Evolutionary conservation across 2,329 filamentous ascomycete species (phyloP).

Genomic region (Colletotrichum chlorophyti): DNA sequence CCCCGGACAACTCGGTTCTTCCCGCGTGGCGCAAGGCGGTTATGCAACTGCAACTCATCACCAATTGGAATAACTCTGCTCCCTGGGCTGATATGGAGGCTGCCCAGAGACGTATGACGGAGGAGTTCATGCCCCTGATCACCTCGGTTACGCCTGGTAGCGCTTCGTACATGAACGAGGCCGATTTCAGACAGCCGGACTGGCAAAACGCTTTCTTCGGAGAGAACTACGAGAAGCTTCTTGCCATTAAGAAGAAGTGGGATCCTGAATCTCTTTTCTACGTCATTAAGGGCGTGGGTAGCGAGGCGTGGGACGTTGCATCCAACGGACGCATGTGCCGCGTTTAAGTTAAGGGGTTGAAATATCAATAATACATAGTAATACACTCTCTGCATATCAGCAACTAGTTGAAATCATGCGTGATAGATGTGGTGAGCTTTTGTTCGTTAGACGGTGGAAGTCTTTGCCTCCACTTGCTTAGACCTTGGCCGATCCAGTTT

Average conservation of each 20-base stretch:
- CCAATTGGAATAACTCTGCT: conserved; percentile 33
- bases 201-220: conserved; percentile 55
- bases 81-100: conserved; percentile 34
- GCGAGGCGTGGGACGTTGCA: conserved; percentile 52
- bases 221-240: conserved; percentile 49
- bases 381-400: no score
- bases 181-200: conserved; percentile 49
- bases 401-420: no score
- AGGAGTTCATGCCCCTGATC: conserved; percentile 37
- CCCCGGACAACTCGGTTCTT: conserved; percentile 44
- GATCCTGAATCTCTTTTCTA: conserved; percentile 55
- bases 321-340: conserved; percentile 50
- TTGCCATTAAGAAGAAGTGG: conserved; percentile 57
- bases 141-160: conserved; percentile 47
- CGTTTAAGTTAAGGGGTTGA: no score
- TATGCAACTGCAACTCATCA: conserved; percentile 39
- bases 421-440: no score
- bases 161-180: conserved; percentile 59
- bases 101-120: conserved; percentile 38
- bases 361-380: no score
- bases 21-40: conserved; percentile 45
- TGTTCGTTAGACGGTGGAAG: no score
- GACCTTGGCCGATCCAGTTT: no score
- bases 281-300: conserved; percentile 54
- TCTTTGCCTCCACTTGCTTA: no score